These are phyloP conservation scores for Amanita subjunquillea DNA, from an alignment of 768 basidiomycete species.

Conservation along the genomic window DNA sequence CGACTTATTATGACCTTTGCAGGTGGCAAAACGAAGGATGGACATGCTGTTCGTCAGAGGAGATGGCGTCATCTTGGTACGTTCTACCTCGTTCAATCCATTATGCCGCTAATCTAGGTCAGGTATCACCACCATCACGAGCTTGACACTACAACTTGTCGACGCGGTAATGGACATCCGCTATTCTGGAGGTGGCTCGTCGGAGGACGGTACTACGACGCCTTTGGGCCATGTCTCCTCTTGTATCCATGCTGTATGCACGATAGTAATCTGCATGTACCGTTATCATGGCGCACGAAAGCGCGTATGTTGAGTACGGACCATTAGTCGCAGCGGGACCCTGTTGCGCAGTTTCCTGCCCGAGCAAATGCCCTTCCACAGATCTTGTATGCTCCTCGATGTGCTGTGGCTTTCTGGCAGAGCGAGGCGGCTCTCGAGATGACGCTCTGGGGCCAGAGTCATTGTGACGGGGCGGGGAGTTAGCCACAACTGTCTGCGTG, in stretches of 20 bases:
- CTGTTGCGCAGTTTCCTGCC: slow-evolving; percentile 49
- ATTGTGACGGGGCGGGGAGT: slow-evolving; percentile 15
- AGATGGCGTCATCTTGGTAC: slow-evolving; percentile 91
- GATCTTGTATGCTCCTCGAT: slow-evolving; percentile 49
- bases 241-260: slow-evolving; percentile 66
- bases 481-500: slow-evolving; percentile 57
- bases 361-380: slow-evolving; percentile 52
- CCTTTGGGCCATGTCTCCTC: slow-evolving; percentile 71
- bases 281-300: slow-evolving; percentile 9
- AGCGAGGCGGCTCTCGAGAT: slow-evolving; percentile 34
- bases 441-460: slow-evolving; percentile 11
- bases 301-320: slow-evolving; percentile 24
- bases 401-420: slow-evolving; percentile 37
- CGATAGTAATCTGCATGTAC: slow-evolving; percentile 50
- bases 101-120: slow-evolving; percentile 7
- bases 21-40: slow-evolving; percentile 91
- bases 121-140: slow-evolving; percentile 79
- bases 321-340: slow-evolving; percentile 56
- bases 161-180: slow-evolving; percentile 2
- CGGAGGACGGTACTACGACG: slow-evolving; percentile 48
- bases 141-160: slow-evolving; percentile 26
- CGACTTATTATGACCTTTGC: background rate
- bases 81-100: slow-evolving; percentile 16
- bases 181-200: slow-evolving; percentile 29
- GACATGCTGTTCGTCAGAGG: slow-evolving; percentile 98